A percentile compares a stretch with the other conserved stretches of the same genome.
phyloP scores from a whole-genome alignment of 2,329 filamentous ascomycete species.

The Neopestalotiopsis rosae region DNA sequence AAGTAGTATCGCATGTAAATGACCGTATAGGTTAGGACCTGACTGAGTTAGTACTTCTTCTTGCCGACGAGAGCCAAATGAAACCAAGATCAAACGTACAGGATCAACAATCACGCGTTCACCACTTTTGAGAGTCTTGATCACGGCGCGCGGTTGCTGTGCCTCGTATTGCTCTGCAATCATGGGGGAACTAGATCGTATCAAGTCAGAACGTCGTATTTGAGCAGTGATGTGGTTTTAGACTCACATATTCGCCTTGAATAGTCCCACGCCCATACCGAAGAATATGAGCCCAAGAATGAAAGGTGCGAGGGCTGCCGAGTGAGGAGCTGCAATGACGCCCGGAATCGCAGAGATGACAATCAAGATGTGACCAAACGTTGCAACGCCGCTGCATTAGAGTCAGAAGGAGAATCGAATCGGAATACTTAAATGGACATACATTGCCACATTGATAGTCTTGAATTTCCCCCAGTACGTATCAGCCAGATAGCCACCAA shows the following conservation, averaged over 20 bases:
- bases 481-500: conserved; percentile 59
- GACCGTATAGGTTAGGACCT: conserved; percentile 32
- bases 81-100: conserved; percentile 30
- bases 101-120: conserved; percentile 67
- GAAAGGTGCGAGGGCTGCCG: conserved; percentile 58
- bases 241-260: conserved; percentile 67
- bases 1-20: conserved; percentile 71
- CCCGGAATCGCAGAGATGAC: conserved; percentile 63
- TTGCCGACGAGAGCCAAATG: neutral
- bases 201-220: neutral
- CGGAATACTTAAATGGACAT: conserved; percentile 32
- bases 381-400: conserved; percentile 41
- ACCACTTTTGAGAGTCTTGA: conserved; percentile 55
- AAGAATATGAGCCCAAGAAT: conserved; percentile 64
- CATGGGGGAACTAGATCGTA: conserved; percentile 47
- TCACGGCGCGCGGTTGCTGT: conserved; percentile 52
- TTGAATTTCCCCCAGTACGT: conserved; percentile 67
- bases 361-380: conserved; percentile 64
- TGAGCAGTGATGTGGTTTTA: neutral
- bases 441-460: conserved; percentile 64
- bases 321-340: conserved; percentile 56
- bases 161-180: conserved; percentile 63
- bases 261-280: conserved; percentile 67
- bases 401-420: neutral
- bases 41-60: neutral